phyloP scores from a whole-genome alignment of 805 yeast species.

The Saccharomycopsis amapae region DNA sequence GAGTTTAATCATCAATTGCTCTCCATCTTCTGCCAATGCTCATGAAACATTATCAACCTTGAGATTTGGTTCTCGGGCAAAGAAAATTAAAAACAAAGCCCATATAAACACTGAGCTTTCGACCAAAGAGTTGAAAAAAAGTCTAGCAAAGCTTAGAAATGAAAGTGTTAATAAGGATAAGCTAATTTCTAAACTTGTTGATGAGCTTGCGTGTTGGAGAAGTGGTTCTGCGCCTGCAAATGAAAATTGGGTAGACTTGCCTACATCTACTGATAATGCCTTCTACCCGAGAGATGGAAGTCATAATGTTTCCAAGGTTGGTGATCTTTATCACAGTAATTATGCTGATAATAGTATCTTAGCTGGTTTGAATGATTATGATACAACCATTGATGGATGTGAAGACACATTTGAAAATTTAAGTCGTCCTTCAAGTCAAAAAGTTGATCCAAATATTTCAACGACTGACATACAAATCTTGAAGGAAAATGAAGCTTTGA shows the following conservation, averaged over 20 bases:
- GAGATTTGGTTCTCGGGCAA: conserved; percentile 70
- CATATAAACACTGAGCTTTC: conserved; percentile 56
- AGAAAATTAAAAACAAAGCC: conserved; percentile 56
- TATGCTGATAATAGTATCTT: not conserved
- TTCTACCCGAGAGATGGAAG: not conserved
- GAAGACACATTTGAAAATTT: not conserved
- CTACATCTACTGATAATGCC: not conserved
- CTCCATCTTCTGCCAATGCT: conserved; percentile 50
- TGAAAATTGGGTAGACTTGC: conserved; percentile 6
- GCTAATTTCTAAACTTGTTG: conserved; percentile 25
- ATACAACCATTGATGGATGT: not conserved
- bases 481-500: conserved; percentile 7
- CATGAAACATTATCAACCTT: conserved; percentile 65
- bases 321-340: not conserved
- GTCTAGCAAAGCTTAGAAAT: conserved; percentile 5
- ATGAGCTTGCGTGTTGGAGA: conserved; percentile 22
- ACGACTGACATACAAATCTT: no score
- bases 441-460: no score
- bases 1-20: conserved; percentile 64
- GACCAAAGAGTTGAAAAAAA: conserved; percentile 35
- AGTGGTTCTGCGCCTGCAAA: conserved; percentile 8
- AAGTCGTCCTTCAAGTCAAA: no score
- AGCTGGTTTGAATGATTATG: conserved; percentile 2
- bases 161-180: conserved; percentile 36
- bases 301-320: not conserved